Base-by-base conservation (phyloP, 192 early-diverging fungal species). In the Rhizoclosmatium sp. region DNA sequence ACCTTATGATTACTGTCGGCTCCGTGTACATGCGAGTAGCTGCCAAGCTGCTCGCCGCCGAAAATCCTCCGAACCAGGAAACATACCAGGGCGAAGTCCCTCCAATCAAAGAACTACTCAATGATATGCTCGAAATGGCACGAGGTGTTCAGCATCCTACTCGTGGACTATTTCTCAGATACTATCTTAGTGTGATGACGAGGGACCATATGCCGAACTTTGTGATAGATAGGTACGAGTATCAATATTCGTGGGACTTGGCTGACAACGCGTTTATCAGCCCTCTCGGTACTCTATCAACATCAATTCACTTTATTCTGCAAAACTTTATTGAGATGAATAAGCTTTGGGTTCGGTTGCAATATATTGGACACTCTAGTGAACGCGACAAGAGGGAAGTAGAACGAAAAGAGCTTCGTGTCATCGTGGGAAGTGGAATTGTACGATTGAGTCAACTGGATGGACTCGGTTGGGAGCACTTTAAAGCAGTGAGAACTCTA, bases 291-390 rank as follows among this genome's bases (percentile, higher is more conserved):
- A 94, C 92, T 66, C 87, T 98, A 51, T 82, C 90, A 61, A 96
- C 97, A 81, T 95, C 96, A 2, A 96, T 97, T 69, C 89, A 94
- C 54, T 99, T 99, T 81, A 97, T 95, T 75, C 86, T 98, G 56
- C 96, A 93, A 51, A 99, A 99, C 79, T 98, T 98, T 85, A 95
- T 96, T 47, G 98, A 99, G 87, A 99, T 98, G 96, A 99, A 99
- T 86, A 99, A 99, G 85, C 89, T 99, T 21, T 99, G 98, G 98
- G 98, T 99, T 14, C 93, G 98, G 2, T 82, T 99, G 79, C 98
- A 99, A 82, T 94, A 97, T 84, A 95, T 97, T 81, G 98, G 98
- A 40, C 91, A 94, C 80, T 94, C 93, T 49, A 87, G 95, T 12
- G 98, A 99, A 81, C 92, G 95, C 14, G 97, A 98, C 82, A 95